Base-by-base conservation (phyloP, 2,329 filamentous ascomycete species). In the Bipolaris sorokiniana region DNA sequence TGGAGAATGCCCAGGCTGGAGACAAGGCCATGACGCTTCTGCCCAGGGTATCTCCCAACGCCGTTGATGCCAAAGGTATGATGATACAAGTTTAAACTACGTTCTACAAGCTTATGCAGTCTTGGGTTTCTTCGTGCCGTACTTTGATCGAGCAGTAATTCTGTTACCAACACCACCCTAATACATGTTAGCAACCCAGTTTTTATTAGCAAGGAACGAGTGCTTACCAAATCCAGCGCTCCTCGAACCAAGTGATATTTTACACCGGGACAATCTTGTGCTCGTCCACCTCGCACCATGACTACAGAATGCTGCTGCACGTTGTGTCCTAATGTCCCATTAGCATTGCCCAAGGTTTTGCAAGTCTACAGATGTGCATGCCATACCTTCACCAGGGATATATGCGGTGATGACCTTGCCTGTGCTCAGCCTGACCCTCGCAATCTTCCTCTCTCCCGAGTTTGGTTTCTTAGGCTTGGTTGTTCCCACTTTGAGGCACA, bases 281-380 rank as follows among this genome's bases (percentile, higher is more conserved):
- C 88, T 75, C 95, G 85, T 2, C 95, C 95, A 56, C 95, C 95
- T 65, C 95, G 85, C n/a, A 99, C 93, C 65, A 98, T 83, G 54
- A 99, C 95, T 45, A 99, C 95, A 70, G 90, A 96, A 83, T 99
- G 96, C 84, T 98, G 95, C 83, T 98, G 94, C 65, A 98, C 93
- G 78, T 98, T 99, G 81, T 99, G 95, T 47, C 95, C 85, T 87
- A 2, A 20, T 18, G 51, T 34, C 13, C 36, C 16, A 48, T 67
- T 58, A 67, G 59, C 52, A 22, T 22, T 34, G 10, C 22, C 31
- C 22, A 28, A 3, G 11, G 23, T 34, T 20, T 45, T 20, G 57
- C 53, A 58, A 59, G 38, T 33, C 51, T 31, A 26, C 13, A 9
- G 34, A 42, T 13, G 13, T 20, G 6, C 7, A 22, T 15, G 28